phyloP scores from a whole-genome alignment of 2,329 filamentous ascomycete species.

The Cercospora janseana region DNA sequence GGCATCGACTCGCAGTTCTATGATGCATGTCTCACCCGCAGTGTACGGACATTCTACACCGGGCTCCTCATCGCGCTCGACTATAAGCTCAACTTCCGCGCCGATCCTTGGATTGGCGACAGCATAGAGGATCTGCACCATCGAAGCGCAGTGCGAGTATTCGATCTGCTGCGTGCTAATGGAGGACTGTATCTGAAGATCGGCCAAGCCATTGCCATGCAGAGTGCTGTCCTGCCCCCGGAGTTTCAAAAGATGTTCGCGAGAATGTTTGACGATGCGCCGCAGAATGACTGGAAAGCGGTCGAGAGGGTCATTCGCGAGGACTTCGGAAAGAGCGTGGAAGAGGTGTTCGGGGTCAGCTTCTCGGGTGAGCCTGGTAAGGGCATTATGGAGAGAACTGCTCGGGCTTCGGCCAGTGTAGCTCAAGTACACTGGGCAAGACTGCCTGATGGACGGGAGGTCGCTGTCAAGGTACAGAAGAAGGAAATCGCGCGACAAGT shows the following conservation, averaged over 20 bases:
- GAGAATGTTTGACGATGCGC: constrained; percentile 96
- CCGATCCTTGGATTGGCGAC: constrained; percentile 70
- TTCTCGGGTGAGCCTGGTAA: constrained; percentile 57
- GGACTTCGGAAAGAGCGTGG: constrained; percentile 81
- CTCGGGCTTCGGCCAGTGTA: constrained; percentile 80
- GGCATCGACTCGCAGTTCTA: constrained; percentile 71
- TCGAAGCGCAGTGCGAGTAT: constrained; percentile 80
- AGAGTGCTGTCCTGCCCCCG: constrained; percentile 86
- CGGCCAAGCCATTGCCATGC: constrained; percentile 97
- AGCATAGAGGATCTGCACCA: constrained; percentile 75
- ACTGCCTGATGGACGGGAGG: constrained; percentile 79
- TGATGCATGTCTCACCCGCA: constrained; percentile 74
- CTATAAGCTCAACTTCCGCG: constrained; percentile 94
- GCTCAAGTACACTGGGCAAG: constrained; percentile 96
- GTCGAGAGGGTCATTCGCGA: constrained; percentile 81
- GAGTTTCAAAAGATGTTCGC: constrained; percentile 97
- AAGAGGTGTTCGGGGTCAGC: constrained; percentile 90
- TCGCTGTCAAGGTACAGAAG: constrained; percentile 96
- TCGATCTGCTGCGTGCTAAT: constrained; percentile 77
- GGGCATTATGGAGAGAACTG: constrained; percentile 69
- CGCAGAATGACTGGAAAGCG: constrained; percentile 84
- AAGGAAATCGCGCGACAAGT: constrained; percentile 88
- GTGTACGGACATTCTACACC: constrained; percentile 74
- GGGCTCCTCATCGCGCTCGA: constrained; percentile 81
- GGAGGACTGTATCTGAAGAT: constrained; percentile 96